Base-by-base conservation (phyloP, 805 yeast genomes). In the Ogataea zsoltii region DNA sequence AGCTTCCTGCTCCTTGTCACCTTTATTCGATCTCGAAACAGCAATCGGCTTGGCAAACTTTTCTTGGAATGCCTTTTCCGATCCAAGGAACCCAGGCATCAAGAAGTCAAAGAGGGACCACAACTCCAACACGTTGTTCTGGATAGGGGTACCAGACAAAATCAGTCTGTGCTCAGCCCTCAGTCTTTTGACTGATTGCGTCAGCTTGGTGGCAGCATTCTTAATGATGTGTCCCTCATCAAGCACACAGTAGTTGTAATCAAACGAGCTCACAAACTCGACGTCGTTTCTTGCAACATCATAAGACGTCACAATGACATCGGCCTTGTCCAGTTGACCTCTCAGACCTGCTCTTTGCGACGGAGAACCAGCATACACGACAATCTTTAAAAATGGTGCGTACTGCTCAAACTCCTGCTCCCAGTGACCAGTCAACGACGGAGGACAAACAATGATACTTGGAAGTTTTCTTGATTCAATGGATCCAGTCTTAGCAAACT, bases 211-310 rank as follows among this genome's bases (percentile, higher is more conserved):
- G 41, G 79, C 76, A 0, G 97, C 80, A 64, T 94, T 94, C 70
- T 92, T 94, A 62, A 94, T 94, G 39, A 94, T 90, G 66, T 94
- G 99, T 33, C 99, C 99, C 70, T 94, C 99, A 66, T 94, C 99
- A 49, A 94, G 70, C 9, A 94, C 96, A 70, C 98, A 92, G 62
- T 94, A 94, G 64, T 94, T 94, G 72, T 83, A 94, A 58, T 84
- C 87, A 51, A 74, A 75, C 1, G 67, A 63, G 1, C 80, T 61
- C 16, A 94, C 63, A 51, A 74, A 70, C 5, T 82, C 85, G 19
- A 83, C 79, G 66, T 94, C 99, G 65, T 94, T 94, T 60, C 99
- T 79, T 38, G 95, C 90, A 43, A 94, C 96, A 72, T 94, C 99
- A 65, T 94, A 94, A 0, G 97, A 90, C 0, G 98, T 92, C 4